Conservation (phyloP, 495 filamentous ascomycete genomes). For the Elaphomyces granulatus region DNA sequence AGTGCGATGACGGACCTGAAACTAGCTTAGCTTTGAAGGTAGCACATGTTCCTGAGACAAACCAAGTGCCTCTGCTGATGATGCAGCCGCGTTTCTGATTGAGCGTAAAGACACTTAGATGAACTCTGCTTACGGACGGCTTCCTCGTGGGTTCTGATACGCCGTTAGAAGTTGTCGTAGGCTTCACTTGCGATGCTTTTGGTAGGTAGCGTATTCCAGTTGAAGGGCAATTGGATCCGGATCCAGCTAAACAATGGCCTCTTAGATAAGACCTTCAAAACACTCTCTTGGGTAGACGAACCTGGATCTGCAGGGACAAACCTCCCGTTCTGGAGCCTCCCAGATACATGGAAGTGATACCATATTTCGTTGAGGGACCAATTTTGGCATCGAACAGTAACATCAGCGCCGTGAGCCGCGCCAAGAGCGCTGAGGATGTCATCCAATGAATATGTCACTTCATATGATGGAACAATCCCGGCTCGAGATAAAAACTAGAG, state of each 20-base stretch:
- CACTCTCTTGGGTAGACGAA: constrained; percentile 10
- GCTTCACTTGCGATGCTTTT: constrained; percentile 27
- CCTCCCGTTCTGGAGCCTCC: constrained; percentile 57
- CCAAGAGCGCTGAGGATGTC: constrained; percentile 53
- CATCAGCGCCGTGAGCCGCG: constrained; percentile 45
- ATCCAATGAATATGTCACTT: constrained; percentile 40
- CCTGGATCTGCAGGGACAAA: constrained; percentile 53
- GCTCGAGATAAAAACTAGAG: constrained; percentile 29
- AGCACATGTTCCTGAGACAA: constrained; percentile 52
- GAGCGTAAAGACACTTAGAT: constrained; percentile 39
- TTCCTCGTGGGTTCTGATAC: constrained; percentile 26
- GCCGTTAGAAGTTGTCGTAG: constrained; percentile 14
- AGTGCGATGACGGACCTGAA: constrained; percentile 20
- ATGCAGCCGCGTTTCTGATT: constrained; percentile 43
- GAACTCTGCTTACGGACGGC: constrained; percentile 42
- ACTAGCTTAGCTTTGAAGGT: constrained; percentile 42
- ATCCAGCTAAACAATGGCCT: constrained; percentile 33
- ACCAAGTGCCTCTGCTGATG: constrained; percentile 58
- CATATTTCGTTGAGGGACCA: constrained; percentile 60
- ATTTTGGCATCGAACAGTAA: constrained; percentile 51
- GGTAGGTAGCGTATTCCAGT: constrained; percentile 52
- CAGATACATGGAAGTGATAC: constrained; percentile 73
- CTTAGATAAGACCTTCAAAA: no score
- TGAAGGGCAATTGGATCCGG: constrained; percentile 46
- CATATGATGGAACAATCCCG: constrained; percentile 34